Percentiles rank a stretch among this genome's conserved stretches.
phyloP scores from a whole-genome alignment of 352 stramenopile species.

The Globisporangium echinulatum region DNA sequence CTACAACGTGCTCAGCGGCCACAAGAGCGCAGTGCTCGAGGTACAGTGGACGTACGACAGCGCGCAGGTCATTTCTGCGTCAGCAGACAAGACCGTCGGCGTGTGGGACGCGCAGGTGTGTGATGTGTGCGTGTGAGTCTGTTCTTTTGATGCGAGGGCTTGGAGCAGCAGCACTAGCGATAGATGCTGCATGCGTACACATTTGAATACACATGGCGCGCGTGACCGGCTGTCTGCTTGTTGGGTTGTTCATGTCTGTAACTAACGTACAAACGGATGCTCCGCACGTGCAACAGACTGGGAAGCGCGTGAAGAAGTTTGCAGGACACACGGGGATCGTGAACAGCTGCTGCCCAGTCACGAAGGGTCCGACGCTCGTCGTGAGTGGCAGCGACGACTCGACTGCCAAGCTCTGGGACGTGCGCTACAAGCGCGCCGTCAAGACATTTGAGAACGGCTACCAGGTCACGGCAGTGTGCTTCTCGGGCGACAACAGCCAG shows the following conservation, averaged over 20 bases:
- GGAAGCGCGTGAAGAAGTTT: conserved; percentile 78
- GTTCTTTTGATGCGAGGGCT: too few relatives aligned
- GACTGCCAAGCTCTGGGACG: conserved; percentile 87
- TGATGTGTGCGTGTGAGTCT: background rate
- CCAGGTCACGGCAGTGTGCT: conserved; percentile 89
- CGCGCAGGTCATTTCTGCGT: conserved; percentile 82
- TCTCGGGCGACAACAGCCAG: conserved; percentile 77
- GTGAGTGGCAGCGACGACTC: conserved; percentile 91
- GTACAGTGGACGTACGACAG: conserved; percentile 90
- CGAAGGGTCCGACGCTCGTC: conserved; percentile 70
- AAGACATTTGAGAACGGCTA: conserved; percentile 85
- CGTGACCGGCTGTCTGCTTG: too few relatives aligned
- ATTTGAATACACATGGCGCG: too few relatives aligned
- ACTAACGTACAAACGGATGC: background rate
- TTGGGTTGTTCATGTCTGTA: background rate
- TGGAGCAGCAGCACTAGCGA: background rate
- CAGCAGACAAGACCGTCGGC: conserved; percentile 90
- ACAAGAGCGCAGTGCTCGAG: conserved; percentile 95
- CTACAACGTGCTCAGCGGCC: conserved; percentile 89
- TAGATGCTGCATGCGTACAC: background rate
- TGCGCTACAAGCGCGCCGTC: conserved; percentile 66
- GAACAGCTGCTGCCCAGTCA: conserved; percentile 89
- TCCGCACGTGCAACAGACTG: conserved; percentile 44
- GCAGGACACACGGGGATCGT: conserved; percentile 80
- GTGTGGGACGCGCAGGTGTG: conserved; percentile 69